phyloP scores from a whole-genome alignment of 164 flowering plant genomes.

The Macadamia integrifolia region DNA sequence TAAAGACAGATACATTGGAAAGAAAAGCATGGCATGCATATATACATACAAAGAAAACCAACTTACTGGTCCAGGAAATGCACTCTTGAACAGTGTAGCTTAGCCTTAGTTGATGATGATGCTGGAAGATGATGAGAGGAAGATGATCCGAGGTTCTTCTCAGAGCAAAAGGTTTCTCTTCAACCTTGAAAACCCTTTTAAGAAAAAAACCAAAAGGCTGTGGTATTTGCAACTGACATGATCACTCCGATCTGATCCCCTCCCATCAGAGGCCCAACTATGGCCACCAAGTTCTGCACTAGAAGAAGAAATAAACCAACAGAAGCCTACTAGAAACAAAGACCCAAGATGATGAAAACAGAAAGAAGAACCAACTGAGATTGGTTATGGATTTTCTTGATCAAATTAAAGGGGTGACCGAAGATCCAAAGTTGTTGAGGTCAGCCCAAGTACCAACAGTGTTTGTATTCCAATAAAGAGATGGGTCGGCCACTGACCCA shows the following conservation, averaged over 20 bases:
- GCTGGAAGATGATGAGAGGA: conserved; percentile 25
- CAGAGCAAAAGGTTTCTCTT: conserved; percentile 46
- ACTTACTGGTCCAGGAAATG: conserved; percentile 23
- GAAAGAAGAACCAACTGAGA: neutral
- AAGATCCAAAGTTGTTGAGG: conserved; percentile 21
- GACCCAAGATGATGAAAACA: conserved; percentile 6
- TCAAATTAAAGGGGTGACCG: conserved; percentile 24
- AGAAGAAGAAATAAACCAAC: conserved; percentile 9
- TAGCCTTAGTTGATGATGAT: conserved; percentile 8
- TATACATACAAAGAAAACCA: conserved; percentile 20
- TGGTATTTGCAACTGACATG: conserved; percentile 60
- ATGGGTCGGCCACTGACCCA: conserved; percentile 31
- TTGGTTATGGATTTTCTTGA: neutral
- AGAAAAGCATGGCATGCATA: conserved; percentile 19
- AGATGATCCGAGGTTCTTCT: conserved; percentile 93
- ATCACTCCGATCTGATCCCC: conserved; percentile 72
- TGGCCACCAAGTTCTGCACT: conserved; percentile 4
- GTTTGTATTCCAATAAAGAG: conserved; percentile 38
- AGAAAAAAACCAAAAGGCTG: conserved; percentile 28
- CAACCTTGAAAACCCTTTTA: conserved; percentile 19
- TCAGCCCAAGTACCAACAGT: conserved; percentile 22
- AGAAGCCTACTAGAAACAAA: conserved; percentile 13
- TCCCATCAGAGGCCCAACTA: conserved; percentile 9
- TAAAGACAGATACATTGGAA: conserved; percentile 21
- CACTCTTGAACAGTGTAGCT: conserved; percentile 5